phyloP scores from a whole-genome alignment of 1,139 yeast species.

The Kazachstania sp. region DNA sequence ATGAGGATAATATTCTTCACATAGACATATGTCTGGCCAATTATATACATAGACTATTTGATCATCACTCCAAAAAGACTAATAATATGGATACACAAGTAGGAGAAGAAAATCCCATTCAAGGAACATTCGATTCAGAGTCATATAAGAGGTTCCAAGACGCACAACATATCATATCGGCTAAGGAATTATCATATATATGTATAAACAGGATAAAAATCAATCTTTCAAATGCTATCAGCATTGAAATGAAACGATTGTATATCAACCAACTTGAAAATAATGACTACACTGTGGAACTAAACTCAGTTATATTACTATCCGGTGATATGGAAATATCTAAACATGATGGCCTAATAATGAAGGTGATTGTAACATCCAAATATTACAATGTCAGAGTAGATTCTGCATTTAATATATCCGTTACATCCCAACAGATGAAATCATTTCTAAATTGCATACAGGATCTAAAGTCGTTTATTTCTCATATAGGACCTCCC shows the following conservation, averaged over 20 bases:
- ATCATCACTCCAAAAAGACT: not conserved
- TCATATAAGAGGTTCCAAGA: conserved; percentile 22
- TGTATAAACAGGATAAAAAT: conserved; percentile 3
- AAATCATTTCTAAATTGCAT: not conserved
- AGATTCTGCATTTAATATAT: not conserved
- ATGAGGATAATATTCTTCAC: conserved; percentile 5
- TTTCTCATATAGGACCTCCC: not conserved
- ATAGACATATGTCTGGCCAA: not conserved
- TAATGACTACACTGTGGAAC: conserved; percentile 6
- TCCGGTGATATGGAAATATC: conserved; percentile 5
- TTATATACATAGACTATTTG: not conserved
- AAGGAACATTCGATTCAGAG: conserved; percentile 3
- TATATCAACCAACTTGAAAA: conserved; percentile 11
- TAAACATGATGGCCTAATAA: conserved; percentile 6
- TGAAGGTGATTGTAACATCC: conserved; percentile 6
- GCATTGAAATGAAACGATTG: conserved; percentile 7
- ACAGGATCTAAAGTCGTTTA: not conserved
- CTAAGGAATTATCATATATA: conserved; percentile 8
- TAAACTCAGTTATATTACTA: conserved; percentile 6
- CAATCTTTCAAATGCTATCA: conserved; percentile 7
- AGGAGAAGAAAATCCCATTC: not conserved
- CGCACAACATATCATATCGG: conserved; percentile 17
- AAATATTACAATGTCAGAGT: conserved; percentile 2
- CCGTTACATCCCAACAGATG: not conserved
- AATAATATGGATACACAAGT: not conserved